Evolutionary conservation across 2,329 filamentous ascomycete species (phyloP).

Genomic region (Aspergillus ibericus): DNA sequence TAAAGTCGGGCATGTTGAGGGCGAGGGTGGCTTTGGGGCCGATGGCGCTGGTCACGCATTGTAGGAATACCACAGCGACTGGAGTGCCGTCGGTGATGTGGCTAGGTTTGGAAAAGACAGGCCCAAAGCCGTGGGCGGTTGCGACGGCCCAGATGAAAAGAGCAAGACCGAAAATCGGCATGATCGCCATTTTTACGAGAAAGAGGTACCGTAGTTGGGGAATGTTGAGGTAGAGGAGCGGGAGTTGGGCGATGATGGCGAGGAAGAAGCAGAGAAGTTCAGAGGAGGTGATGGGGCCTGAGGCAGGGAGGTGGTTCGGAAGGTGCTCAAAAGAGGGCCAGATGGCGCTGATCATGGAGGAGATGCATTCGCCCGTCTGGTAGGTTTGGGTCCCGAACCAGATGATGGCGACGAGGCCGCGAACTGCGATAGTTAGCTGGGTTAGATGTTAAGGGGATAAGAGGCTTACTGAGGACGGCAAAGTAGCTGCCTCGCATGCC

Average conservation of each 20-base stretch:
- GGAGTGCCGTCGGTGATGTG: constrained; percentile 12
- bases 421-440: not conserved
- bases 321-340: constrained; percentile 16
- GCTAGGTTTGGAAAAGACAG: constrained; percentile 13
- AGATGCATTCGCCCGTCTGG: constrained; percentile 13
- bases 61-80: constrained; percentile 12
- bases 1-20: constrained; percentile 13
- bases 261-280: constrained; percentile 15
- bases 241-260: constrained; percentile 12
- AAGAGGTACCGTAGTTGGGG: constrained; percentile 11
- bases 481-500: constrained; percentile 16
- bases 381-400: constrained; percentile 17
- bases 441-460: not conserved
- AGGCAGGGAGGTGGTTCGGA: constrained; percentile 7
- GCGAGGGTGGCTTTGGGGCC: constrained; percentile 13
- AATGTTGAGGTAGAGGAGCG: constrained; percentile 10
- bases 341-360: constrained; percentile 14
- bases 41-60: constrained; percentile 12
- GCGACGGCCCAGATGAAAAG: constrained; percentile 14
- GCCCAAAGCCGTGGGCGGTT: constrained; percentile 12
- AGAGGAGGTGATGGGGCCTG: constrained; percentile 7
- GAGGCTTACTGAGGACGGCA: constrained; percentile 11
- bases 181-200: constrained; percentile 12
- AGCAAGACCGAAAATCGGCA: constrained; percentile 14
- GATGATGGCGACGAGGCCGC: constrained; percentile 15